Base-by-base conservation (phyloP, 345 rosid species). In the Acer saccharum region DNA sequence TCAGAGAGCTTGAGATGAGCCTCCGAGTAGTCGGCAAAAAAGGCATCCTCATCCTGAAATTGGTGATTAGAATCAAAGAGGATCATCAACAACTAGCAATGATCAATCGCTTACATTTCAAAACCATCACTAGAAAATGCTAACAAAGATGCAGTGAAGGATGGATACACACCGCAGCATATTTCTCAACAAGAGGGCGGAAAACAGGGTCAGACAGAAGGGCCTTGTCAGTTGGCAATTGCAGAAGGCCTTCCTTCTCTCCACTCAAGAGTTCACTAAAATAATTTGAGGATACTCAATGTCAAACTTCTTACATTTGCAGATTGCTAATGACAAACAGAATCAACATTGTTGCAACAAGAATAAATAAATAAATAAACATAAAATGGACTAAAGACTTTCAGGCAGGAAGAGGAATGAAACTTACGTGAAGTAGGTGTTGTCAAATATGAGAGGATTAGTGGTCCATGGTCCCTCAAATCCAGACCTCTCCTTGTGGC, bases 401-500 rank as follows among this genome's bases (percentile, higher is more conserved):
- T 9, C 41, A 61, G 46, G 63, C 18, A 46, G 25, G 2, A 2
- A 14, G 35, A n/a, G 10, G 25, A 48, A 46, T 16, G 1, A 43
- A 69, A 74, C 93, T 80, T 77, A 96, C 99, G 41, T 88, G 92
- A 92, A 96, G 90, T 96, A 96, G 63, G 95, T 77, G 89, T 94
- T 96, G 76, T 96, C 98, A 65, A 96, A 96, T 65, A 92, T 89
- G 10, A 92, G 93, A 20, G 98, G 99, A 77, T 96, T 94, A 23
- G 77, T 0, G 6, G 99, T 96, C 99, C 99, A 96, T 14, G 98
- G 80, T 57, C 98, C 99, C 80, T 94, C 99, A 75, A 94, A 94
- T 61, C 99, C 99, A 78, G 99, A 96, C 78, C 99, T 88, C 77
- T 96, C 99, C 84, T 88, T 92, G 91, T 96, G 99, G 87, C 92